A percentile compares a stretch with the other conserved stretches of the same genome.
Conservation (phyloP, 306 rosid species). For the Cicer yamashitae region DNA sequence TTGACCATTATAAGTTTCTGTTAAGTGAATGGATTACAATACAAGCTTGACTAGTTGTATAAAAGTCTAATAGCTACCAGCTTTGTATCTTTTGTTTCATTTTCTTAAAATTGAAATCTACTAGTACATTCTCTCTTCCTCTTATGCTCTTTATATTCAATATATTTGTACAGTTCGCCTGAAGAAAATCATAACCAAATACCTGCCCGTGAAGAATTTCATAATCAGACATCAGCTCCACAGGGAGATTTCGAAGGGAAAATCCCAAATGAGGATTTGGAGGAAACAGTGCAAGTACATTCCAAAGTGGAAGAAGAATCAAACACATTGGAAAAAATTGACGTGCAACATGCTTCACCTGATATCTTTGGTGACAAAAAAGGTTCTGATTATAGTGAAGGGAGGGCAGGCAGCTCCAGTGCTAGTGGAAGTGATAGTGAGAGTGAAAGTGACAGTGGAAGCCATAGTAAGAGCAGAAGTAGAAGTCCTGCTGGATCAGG, state of each 20-base stretch:
- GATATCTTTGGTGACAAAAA: slow-evolving; percentile 65
- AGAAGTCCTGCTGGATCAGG: slow-evolving; percentile 75
- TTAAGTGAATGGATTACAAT: slow-evolving; percentile 2
- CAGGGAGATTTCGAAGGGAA: slow-evolving; percentile 62
- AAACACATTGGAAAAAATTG: slow-evolving; percentile 56
- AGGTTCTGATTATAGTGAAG: slow-evolving; percentile 72
- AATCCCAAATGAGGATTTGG: slow-evolving; percentile 54
- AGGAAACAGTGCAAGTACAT: slow-evolving; percentile 53
- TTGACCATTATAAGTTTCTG: neutral
- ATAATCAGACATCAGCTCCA: slow-evolving; percentile 61
- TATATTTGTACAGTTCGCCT: slow-evolving; percentile 68
- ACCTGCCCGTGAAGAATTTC: slow-evolving; percentile 61
- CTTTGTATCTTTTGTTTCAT: slow-evolving; percentile 14
- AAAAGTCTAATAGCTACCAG: neutral
- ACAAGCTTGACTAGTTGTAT: slow-evolving; percentile 2
- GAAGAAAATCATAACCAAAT: slow-evolving; percentile 65
- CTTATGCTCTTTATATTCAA: slow-evolving; percentile 3
- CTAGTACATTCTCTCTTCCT: slow-evolving; percentile 8
- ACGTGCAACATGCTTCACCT: slow-evolving; percentile 66
- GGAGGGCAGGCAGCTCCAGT: slow-evolving; percentile 77
- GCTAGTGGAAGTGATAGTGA: slow-evolving; percentile 89
- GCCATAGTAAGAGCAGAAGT: slow-evolving; percentile 83
- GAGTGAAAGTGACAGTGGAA: slow-evolving; percentile 89
- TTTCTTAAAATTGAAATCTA: slow-evolving; percentile 25
- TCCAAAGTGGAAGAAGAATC: slow-evolving; percentile 62